Evolutionary conservation across 805 yeast genomes (phyloP), one percentile per base, ranked within the genome.

Genomic region (Sugiyamaella boreocaroliniensis): DNA sequence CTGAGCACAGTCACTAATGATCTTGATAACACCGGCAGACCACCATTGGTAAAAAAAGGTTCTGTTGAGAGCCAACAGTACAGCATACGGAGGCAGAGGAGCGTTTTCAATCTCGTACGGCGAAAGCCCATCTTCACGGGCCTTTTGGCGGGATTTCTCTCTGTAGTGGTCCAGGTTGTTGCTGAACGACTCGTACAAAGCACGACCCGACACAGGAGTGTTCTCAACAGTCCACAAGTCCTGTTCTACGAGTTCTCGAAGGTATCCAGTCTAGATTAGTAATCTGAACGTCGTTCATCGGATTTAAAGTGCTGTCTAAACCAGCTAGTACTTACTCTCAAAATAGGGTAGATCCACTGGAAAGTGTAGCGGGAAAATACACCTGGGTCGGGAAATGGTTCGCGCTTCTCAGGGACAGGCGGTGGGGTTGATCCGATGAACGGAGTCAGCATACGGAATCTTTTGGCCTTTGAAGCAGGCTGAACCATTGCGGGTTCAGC

Each of bases 211-310:
- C 8, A 63, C 59, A 43, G 73, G 62, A 16, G 71, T 68, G 2
- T 70, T 73, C 5, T 68, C 74, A 7, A 79, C 58, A 5, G 55
- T 53, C 56, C 68, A 84, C 55, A 84, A 62, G 64, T 85, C 90
- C 40, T 76, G 76, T 0, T 79, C 77, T 48, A 75, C 76, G 26
- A 85, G 62, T 11, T 86, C 80, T 59, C 90, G 71, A 55, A 78
- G 73, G 64, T 84, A 85, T 0, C 89, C 90, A 5, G 73, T 71
- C 61, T 59, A 29, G 14, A 49, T 19, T 18, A 29, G 16, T 37
- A 44, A n/a, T n/a, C n/a, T n/a, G n/a, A n/a, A n/a, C n/a, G n/a
- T n/a, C n/a, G n/a, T n/a, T n/a, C n/a, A n/a, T n/a, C n/a, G n/a
- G n/a, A n/a, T n/a, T n/a, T n/a, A n/a, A n/a, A n/a, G n/a, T n/a